Base-by-base conservation (phyloP, 768 basidiomycete species). In the Tricholoma bakamatsutake region DNA sequence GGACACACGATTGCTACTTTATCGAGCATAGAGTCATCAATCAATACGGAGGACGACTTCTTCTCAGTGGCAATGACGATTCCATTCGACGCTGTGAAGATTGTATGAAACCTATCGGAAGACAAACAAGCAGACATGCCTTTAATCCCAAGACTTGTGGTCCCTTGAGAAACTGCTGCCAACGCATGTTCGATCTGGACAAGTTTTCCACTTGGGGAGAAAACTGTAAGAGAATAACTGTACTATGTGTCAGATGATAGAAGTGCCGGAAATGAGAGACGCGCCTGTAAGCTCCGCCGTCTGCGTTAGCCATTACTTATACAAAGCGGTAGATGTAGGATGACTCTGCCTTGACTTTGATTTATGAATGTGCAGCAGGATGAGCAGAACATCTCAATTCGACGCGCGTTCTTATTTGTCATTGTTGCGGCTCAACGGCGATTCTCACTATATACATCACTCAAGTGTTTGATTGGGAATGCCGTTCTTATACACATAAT, bases 151-250 rank as follows among this genome's bases (percentile, higher is more conserved):
- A 99, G 83, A 73, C 92, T 94, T 42, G 97, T 98, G 45, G 94
- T 95, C 57, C 96, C 96, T 63, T 90, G 88, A 21, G 90, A 83
- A 56, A 98, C 96, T 31, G 95, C 95, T 54, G 97, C 97, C 58
- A 99, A 79, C 46, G 97, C 97, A 75, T 99, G 97, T 77, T 99
- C 97, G 69, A 99, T 99, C 78, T 99, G 97, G 57, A 99, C 96
- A 50, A 99, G 84, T 80, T 94, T 97, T 61, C 96, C 96, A 64
- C 94, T 97, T 53, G 97, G 97, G 37, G 94, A 97, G 84, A 99
- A 99, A 65, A 97, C 96, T 12, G 97, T 99, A 59, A 99, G 84
- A 62, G 97, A 99, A 79, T 97, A 99, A 68, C 95, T 98, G 68
- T 46, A 52, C 46, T 46, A 34, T 12, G 27, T 17, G 55, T 63